Evolutionary conservation across 192 early-diverging fungal species (phyloP).

Genomic region (Dissophora ornata): DNA sequence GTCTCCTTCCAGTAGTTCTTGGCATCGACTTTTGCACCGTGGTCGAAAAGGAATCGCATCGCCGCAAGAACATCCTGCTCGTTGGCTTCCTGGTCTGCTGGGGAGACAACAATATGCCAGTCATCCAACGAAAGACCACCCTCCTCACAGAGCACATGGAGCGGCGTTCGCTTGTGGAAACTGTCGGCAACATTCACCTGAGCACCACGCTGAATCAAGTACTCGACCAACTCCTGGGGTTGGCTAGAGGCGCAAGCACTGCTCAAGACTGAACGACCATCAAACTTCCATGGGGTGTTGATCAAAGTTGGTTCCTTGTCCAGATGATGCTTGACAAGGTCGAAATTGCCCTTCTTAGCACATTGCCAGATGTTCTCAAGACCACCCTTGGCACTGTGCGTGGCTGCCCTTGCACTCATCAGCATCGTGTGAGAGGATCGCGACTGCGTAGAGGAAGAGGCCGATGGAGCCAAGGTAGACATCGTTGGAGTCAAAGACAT

Average conservation of each 20-base stretch:
- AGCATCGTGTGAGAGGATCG: background rate
- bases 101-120: constrained; percentile 25
- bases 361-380: constrained; percentile 45
- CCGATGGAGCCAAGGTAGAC: constrained; percentile 43
- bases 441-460: constrained; percentile 22
- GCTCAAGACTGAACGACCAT: constrained; percentile 45
- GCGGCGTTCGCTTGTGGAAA: constrained; percentile 39
- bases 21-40: constrained; percentile 41
- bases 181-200: constrained; percentile 32
- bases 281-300: constrained; percentile 49
- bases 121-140: constrained; percentile 38
- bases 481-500: constrained; percentile 34
- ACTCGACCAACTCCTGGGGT: constrained; percentile 51
- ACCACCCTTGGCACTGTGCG: constrained; percentile 8
- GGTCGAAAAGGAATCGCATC: constrained; percentile 48
- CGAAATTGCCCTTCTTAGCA: constrained; percentile 47
- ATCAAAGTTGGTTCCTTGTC: constrained; percentile 37
- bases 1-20: constrained; percentile 56
- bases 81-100: constrained; percentile 34
- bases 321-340: constrained; percentile 39
- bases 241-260: constrained; percentile 48
- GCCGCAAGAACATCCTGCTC: constrained; percentile 44
- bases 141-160: constrained; percentile 47
- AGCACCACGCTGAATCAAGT: constrained; percentile 35
- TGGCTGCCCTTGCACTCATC: constrained; percentile 4